Evolutionary conservation across 495 filamentous ascomycete species (phyloP).

Genomic region (Trichoderma asperelloides): DNA sequence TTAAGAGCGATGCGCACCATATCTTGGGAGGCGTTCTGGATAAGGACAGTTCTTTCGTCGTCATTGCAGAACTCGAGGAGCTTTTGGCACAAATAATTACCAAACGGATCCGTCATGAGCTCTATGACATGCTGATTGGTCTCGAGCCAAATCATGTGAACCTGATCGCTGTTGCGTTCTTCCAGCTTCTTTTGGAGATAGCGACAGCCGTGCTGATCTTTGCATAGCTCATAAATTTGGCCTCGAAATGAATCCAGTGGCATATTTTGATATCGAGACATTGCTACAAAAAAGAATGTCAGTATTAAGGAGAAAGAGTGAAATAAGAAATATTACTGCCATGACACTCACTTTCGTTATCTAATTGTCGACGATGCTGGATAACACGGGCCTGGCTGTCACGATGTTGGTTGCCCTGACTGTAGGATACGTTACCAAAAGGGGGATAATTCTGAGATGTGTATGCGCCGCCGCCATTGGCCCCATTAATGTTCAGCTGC

Average conservation of each 20-base stretch:
- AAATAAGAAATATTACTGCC: neutral
- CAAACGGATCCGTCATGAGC: constrained; percentile 97
- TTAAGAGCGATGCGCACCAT: constrained; percentile 90
- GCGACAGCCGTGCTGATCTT: constrained; percentile 94
- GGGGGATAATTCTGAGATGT: constrained; percentile 40
- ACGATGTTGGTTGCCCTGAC: constrained; percentile 36
- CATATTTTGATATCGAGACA: constrained; percentile 66
- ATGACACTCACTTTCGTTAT: constrained; percentile 46
- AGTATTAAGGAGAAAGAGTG: neutral
- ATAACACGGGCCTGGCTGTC: constrained; percentile 65
- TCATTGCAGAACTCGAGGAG: constrained; percentile 86
- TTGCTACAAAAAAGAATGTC: constrained; percentile 26
- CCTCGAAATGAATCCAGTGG: constrained; percentile 70
- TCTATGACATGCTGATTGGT: constrained; percentile 87
- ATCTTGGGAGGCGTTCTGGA: constrained; percentile 75
- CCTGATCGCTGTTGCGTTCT: constrained; percentile 69
- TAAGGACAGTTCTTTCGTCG: constrained; percentile 85
- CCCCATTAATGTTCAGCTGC: constrained; percentile 44
- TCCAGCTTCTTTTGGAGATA: constrained; percentile 97
- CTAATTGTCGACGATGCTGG: constrained; percentile 55
- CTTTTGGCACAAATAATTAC: constrained; percentile 97
- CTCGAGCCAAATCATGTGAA: constrained; percentile 88
- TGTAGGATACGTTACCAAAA: constrained; percentile 33
- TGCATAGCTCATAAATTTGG: constrained; percentile 80
- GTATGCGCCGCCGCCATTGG: constrained; percentile 27